A percentile compares a stretch with the other conserved stretches of the same genome.
These are phyloP conservation scores for Tolypocladium guangdongense DNA, from an alignment of 2,329 filamentous ascomycete genomes.

Conservation along the genomic window DNA sequence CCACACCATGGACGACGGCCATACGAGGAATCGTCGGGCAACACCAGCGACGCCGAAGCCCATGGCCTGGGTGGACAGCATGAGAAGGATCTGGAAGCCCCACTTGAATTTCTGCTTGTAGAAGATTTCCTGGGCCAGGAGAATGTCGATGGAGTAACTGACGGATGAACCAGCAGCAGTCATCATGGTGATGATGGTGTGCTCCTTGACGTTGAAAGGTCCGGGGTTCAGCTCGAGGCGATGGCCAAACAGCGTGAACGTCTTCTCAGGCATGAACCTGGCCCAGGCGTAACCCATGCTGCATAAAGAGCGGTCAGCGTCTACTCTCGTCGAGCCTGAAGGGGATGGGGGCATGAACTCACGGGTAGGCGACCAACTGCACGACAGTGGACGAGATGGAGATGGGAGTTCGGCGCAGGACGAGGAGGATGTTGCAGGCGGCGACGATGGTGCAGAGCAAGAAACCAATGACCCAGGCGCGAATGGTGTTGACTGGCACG, in stretches of 20 bases:
- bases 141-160: conserved; percentile 29
- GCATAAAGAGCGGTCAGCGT: not conserved
- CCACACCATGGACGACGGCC: conserved; percentile 55
- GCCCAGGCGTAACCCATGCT: conserved; percentile 22
- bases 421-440: conserved; percentile 44
- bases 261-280: conserved; percentile 17
- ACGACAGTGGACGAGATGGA: conserved; percentile 42
- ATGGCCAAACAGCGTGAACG: conserved; percentile 19
- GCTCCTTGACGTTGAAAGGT: conserved; percentile 35
- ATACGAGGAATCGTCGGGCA: conserved; percentile 46
- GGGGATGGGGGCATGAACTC: conserved; percentile 1
- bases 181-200: conserved; percentile 38
- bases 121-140: conserved; percentile 32
- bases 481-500: conserved; percentile 45
- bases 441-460: conserved; percentile 47
- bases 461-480: conserved; percentile 47
- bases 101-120: conserved; percentile 41
- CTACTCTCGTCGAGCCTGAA: not conserved
- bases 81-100: conserved; percentile 48
- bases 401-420: conserved; percentile 37
- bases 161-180: conserved; percentile 23
- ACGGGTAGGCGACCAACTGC: conserved; percentile 43
- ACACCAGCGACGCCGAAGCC: conserved; percentile 54
- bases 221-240: conserved; percentile 26
- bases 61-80: conserved; percentile 49